Conservation (phyloP, 192 early-diverging fungal species). For the Ambispora gerdemannii region DNA sequence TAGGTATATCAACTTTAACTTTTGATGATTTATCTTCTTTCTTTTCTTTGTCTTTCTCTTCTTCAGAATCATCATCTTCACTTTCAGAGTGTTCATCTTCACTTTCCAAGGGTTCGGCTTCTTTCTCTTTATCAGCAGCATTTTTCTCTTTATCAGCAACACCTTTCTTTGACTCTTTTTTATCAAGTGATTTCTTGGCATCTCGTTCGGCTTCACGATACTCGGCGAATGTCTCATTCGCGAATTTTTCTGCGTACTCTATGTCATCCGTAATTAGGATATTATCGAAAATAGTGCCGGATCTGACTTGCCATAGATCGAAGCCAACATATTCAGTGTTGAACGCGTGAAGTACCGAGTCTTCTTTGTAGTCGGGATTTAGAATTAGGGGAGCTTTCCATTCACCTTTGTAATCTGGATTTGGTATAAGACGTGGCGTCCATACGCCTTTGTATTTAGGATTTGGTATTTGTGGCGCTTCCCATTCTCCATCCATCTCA, state of each 20-base stretch:
- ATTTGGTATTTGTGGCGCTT: slow-evolving; percentile 81
- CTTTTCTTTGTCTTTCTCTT: not conserved
- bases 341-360: slow-evolving; percentile 78
- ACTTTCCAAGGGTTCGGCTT: not conserved
- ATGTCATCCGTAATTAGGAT: slow-evolving; percentile 84
- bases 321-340: slow-evolving; percentile 85
- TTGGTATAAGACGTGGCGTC: slow-evolving; percentile 75
- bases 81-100: slow-evolving; percentile 5
- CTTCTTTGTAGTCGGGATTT: slow-evolving; percentile 92
- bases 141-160: slow-evolving; percentile 34
- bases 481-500: slow-evolving; percentile 97
- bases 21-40: not conserved
- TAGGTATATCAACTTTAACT: too few species aligned
- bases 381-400: slow-evolving; percentile 84
- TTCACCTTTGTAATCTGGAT: slow-evolving; percentile 93
- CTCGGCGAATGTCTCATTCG: slow-evolving; percentile 63
- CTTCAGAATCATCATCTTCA: slow-evolving; percentile 31
- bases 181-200: slow-evolving; percentile 61
- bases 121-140: slow-evolving; percentile 4
- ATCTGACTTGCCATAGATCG: slow-evolving; percentile 96
- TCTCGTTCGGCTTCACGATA: slow-evolving; percentile 64
- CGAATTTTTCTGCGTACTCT: slow-evolving; percentile 71
- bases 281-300: slow-evolving; percentile 90
- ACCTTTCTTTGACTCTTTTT: slow-evolving; percentile 32
- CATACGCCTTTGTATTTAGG: slow-evolving; percentile 86